Base-by-base conservation (phyloP, 441 rosid species). In the Euphorbia corollata region DNA sequence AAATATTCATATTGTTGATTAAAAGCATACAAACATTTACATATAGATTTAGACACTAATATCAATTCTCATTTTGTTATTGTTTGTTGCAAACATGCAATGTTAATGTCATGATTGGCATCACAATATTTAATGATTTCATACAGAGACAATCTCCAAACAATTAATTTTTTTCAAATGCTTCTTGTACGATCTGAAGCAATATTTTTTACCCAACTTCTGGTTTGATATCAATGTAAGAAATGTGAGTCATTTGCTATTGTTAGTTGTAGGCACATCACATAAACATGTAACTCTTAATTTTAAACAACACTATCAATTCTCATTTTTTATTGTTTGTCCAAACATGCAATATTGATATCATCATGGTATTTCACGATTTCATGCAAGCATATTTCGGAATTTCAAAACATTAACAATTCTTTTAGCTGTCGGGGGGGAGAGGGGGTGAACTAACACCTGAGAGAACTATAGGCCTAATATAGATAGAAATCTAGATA, bases 21-120 rank as follows among this genome's bases (percentile, higher is more conserved):
- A 24, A 1, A 27, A n/a, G 32, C 32, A 24, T 20, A 54, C 22
- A 54, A 54, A 54, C 15, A 36, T 22, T 10, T 6, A 23, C n/a
- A 55, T 55, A 32, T 55, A 55, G 32, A 55, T 22, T 55, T 55
- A 55, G 8, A 55, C 6, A 27, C 8, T 54, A 57, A 9, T 13
- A 57, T 57, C 61, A 57, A 13, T 57, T 12, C 18, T 57, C n/a
- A 13, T 12, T 57, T 57, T 57, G 16, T n/a, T 57, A 57, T 27
- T 57, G 19, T 57, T 57, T 13, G 9, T 13, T 12, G 7, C n/a
- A 27, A 24, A 24, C 18, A 27, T 55, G 59, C n/a, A 13, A 30
- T 27, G 8, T 3, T 32, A 57, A 56, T 56, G 11, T 56, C n/a
- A n/a, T n/a, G n/a, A n/a, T n/a, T n/a, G n/a, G n/a, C n/a, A 56